A percentile compares a stretch with the other conserved stretches of the same genome.
phyloP scores from a whole-genome alignment of 2,329 filamentous ascomycete genomes.

The Diplodia seriata region DNA sequence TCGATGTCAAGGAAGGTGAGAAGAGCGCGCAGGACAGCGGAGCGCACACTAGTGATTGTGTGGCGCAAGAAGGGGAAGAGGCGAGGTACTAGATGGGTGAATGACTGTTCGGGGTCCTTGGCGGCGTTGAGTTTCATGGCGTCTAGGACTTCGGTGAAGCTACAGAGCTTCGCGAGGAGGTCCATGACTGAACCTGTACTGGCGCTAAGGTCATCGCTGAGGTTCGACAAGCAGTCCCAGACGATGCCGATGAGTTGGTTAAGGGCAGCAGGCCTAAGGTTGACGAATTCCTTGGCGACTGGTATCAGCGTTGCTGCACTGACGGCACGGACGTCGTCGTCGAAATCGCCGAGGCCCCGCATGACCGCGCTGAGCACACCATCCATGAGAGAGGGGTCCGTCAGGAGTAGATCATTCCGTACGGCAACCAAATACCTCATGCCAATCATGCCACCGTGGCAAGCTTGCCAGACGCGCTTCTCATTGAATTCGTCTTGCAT shows the following conservation, averaged over 20 bases:
- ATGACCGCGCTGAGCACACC: constrained; percentile 92
- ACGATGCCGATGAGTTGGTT: constrained; percentile 89
- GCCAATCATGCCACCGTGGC: constrained; percentile 97
- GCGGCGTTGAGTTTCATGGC: constrained; percentile 92
- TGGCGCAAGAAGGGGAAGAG: constrained; percentile 96
- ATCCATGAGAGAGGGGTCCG: constrained; percentile 86
- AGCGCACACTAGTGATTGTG: constrained; percentile 93
- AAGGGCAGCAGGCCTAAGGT: constrained; percentile 77
- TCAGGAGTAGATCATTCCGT: constrained; percentile 85
- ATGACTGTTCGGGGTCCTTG: constrained; percentile 84
- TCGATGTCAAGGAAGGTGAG: constrained; percentile 92
- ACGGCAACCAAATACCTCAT: constrained; percentile 94
- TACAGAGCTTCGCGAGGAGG: constrained; percentile 90
- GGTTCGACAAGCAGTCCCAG: constrained; percentile 94
- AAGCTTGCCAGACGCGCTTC: constrained; percentile 86
- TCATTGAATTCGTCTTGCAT: constrained; percentile 84
- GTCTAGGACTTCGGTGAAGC: constrained; percentile 88
- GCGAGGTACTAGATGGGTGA: constrained; percentile 88
- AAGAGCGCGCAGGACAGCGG: constrained; percentile 89
- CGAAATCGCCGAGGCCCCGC: constrained; percentile 87
- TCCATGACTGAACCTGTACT: constrained; percentile 99
- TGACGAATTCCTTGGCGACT: constrained; percentile 93
- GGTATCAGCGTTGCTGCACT: constrained; percentile 97
- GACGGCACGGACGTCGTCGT: constrained; percentile 95
- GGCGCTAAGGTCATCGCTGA: constrained; percentile 96